Base-by-base conservation (phyloP, 1,284 basidiomycete genomes). In the Moesziomyces globuligerus region DNA sequence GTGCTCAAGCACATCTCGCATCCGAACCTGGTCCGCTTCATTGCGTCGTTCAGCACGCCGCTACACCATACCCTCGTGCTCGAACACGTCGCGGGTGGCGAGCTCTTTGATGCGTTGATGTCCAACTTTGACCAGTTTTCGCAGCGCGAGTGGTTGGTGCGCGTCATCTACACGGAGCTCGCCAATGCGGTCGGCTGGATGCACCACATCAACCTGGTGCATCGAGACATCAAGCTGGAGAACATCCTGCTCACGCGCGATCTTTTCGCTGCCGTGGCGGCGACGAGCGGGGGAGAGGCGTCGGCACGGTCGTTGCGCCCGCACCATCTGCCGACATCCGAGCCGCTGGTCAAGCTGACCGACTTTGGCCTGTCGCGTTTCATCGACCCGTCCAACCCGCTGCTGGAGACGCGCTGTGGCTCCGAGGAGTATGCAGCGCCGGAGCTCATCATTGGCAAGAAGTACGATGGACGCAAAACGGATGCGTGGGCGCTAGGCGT, bases 201-300 rank as follows among this genome's bases (percentile, higher is more conserved):
- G 88, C 93, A 96, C 80, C 86, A 88, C 42, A 89, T 92, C 26
- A 89, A 90, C 2, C 87, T 95, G 36, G 92, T 95, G 0, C 93
- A 96, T 83, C 87, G 93, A 3, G 93, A 96, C 84, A 90, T 96
- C 84, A 96, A 96, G 85, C 88, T 96, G 18, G 93, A 96, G 83
- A 96, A 65, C 37, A 81, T 81, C 51, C 68, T 81, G 48, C 56
- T 81, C 43, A 79, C 76, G 7, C 44, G 53, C 20, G 45, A 72
- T 20, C 56, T 79, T 7, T 78, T 79, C 44, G 38, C 47, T 21
- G 48, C 48, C 18, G 34, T 23, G 3, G 32, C 46, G 4, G 49
- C 47, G 18, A n/a, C 24, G 7, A 13, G 37, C n/a, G 8, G 48
- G 44, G n/a, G 39, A 0, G 42, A 47, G 11, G 24, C 29, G 9